phyloP scores from a whole-genome alignment of 768 basidiomycete species.

The Russula griseocarnosa region DNA sequence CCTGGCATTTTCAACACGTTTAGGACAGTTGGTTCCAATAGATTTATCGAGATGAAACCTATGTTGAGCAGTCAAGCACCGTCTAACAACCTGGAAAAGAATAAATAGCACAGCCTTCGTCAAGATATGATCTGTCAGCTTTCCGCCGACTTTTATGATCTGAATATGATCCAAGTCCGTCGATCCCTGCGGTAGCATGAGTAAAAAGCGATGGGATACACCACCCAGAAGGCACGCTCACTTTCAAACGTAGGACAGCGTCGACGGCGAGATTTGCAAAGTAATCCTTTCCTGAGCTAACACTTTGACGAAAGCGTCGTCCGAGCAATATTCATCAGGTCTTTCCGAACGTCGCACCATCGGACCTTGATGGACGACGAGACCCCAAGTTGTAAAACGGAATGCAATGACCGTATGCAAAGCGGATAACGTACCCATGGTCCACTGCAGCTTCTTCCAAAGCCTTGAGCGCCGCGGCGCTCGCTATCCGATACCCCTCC shows the following conservation, averaged over 20 bases:
- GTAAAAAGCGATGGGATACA: background rate
- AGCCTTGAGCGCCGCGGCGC: slow-evolving; percentile 75
- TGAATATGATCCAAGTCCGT: slow-evolving; percentile 98
- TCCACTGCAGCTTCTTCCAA: slow-evolving; percentile 80
- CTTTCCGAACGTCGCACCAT: slow-evolving; percentile 75
- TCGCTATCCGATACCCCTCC: slow-evolving; percentile 94
- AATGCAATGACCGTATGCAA: background rate
- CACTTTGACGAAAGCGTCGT: slow-evolving; percentile 97
- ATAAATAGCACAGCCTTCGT: slow-evolving; percentile 62
- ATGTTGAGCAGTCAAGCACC: slow-evolving; percentile 1
- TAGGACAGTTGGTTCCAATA: slow-evolving; percentile 91
- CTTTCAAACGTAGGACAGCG: slow-evolving; percentile 90
- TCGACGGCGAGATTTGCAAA: slow-evolving; percentile 98
- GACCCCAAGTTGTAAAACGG: background rate
- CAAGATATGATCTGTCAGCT: slow-evolving; percentile 95
- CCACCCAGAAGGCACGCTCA: slow-evolving; percentile 30
- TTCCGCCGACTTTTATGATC: slow-evolving; percentile 99
- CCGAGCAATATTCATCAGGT: slow-evolving; percentile 93
- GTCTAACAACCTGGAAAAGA: background rate
- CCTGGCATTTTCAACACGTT: slow-evolving; percentile 90
- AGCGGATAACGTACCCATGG: slow-evolving; percentile 58
- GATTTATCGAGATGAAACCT: slow-evolving; percentile 99
- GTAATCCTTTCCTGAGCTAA: slow-evolving; percentile 95
- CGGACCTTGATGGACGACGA: slow-evolving; percentile 44
- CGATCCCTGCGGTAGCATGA: slow-evolving; percentile 59